Conservation (phyloP, 164 flowering plant species). For the Hamamelis virginiana region DNA sequence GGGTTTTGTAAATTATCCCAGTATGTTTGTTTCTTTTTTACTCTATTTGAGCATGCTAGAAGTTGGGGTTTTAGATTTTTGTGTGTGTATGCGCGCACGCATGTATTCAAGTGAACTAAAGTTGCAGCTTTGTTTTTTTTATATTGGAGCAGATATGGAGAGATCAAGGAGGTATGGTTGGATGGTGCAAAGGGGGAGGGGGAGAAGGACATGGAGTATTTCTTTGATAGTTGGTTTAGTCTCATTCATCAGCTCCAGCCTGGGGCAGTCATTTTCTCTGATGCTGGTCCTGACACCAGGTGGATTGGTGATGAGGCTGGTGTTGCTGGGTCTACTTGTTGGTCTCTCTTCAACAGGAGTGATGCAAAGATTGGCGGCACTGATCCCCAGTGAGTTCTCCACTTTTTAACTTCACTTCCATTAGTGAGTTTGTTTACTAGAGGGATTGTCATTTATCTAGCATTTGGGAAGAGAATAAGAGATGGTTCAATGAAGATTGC, state of each 20-base stretch:
- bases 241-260: conserved; percentile 91
- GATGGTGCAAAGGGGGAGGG: conserved; percentile 96
- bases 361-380: conserved; percentile 60
- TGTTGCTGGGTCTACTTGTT: conserved; percentile 74
- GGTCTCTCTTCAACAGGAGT: conserved; percentile 87
- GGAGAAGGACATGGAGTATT: conserved; percentile 89
- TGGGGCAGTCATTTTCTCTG: conserved; percentile 82
- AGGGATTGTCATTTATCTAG: neutral
- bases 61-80: too few species aligned
- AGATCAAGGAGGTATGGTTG: conserved; percentile 73
- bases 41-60: too few species aligned
- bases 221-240: conserved; percentile 81
- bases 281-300: conserved; percentile 91
- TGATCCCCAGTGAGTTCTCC: conserved; percentile 53
- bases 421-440: neutral
- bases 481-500: too few species aligned
- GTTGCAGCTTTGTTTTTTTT: too few species aligned
- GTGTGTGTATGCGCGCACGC: too few species aligned
- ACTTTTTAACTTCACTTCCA: neutral
- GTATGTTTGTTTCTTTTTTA: too few species aligned
- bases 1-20: too few species aligned
- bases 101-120: too few species aligned
- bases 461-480: neutral
- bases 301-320: conserved; percentile 97
- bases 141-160: conserved; percentile 62